phyloP scores from a whole-genome alignment of 148 eudicot species.

The Euryodendron excelsum region DNA sequence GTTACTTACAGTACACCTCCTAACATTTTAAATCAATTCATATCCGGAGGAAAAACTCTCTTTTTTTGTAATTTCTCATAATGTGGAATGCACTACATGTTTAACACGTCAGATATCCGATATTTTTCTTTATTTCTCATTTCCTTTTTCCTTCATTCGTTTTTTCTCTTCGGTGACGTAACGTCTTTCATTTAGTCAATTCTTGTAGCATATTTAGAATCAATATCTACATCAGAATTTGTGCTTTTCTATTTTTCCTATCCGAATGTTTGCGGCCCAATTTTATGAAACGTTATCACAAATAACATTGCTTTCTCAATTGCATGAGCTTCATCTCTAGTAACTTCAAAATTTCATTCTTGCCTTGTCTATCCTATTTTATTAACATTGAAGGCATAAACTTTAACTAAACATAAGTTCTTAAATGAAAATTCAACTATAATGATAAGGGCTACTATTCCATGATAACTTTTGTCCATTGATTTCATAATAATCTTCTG shows the following conservation, averaged over 20 bases:
- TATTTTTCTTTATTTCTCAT: neutral
- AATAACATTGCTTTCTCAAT: neutral
- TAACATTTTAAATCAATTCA: neutral
- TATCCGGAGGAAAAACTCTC: neutral
- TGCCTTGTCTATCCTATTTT: neutral
- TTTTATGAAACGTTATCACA: neutral
- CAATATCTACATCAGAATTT: neutral
- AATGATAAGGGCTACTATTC: no score
- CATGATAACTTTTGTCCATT: no score
- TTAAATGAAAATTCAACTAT: no score
- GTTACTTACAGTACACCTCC: neutral
- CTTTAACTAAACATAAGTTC: no score
- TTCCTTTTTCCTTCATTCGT: neutral
- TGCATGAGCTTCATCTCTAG: neutral
- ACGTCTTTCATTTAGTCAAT: neutral
- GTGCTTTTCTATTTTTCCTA: neutral
- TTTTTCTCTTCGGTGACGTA: neutral
- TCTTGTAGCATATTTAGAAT: neutral
- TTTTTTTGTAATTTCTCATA: neutral
- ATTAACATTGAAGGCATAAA: neutral
- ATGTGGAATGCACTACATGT: neutral
- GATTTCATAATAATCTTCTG: neutral
- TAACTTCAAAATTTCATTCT: neutral
- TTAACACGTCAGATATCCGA: neutral
- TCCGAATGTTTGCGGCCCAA: neutral